Percentiles rank a stretch among this genome's conserved stretches.
Evolutionary conservation across 371 early-diverging fungal genomes (phyloP).

Genomic region (Haplosporangium sp.): DNA sequence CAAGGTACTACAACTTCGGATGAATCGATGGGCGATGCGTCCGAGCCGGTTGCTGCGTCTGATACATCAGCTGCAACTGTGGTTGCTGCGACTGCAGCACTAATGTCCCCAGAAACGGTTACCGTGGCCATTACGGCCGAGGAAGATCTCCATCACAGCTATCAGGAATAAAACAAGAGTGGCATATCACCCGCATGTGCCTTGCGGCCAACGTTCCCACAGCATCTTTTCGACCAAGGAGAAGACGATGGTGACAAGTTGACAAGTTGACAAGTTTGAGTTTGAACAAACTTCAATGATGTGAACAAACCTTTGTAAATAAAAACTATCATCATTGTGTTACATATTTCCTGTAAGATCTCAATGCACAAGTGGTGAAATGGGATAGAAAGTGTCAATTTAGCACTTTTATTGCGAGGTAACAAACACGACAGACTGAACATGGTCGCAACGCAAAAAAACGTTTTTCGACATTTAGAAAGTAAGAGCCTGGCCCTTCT

Average conservation of each 20-base stretch:
- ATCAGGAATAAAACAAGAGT: too few relatives aligned
- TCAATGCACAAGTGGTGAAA: background rate
- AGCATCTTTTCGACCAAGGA: slow-evolving; percentile 6
- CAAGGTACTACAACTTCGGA: background rate
- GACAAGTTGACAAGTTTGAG: slow-evolving; percentile 3
- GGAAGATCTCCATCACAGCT: too few relatives aligned
- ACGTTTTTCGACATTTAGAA: slow-evolving; percentile 34
- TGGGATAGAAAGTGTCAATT: background rate
- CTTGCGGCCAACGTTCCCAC: too few relatives aligned
- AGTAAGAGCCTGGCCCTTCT: slow-evolving; percentile 62
- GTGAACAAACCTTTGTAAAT: background rate
- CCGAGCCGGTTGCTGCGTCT: too few relatives aligned
- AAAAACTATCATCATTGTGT: background rate
- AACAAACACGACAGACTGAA: slow-evolving; percentile 32
- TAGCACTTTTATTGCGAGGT: slow-evolving; percentile 23
- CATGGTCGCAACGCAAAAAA: slow-evolving; percentile 13
- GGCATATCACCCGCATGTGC: too few relatives aligned
- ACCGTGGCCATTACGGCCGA: too few relatives aligned
- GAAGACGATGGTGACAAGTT: background rate
- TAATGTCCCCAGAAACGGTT: too few relatives aligned
- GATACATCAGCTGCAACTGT: background rate
- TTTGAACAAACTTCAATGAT: background rate
- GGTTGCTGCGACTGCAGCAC: too few relatives aligned
- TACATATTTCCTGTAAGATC: background rate
- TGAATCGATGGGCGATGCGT: background rate